These are phyloP conservation scores for Phaeotremella fagi DNA, from an alignment of 768 basidiomycete genomes.

Conservation along the genomic window DNA sequence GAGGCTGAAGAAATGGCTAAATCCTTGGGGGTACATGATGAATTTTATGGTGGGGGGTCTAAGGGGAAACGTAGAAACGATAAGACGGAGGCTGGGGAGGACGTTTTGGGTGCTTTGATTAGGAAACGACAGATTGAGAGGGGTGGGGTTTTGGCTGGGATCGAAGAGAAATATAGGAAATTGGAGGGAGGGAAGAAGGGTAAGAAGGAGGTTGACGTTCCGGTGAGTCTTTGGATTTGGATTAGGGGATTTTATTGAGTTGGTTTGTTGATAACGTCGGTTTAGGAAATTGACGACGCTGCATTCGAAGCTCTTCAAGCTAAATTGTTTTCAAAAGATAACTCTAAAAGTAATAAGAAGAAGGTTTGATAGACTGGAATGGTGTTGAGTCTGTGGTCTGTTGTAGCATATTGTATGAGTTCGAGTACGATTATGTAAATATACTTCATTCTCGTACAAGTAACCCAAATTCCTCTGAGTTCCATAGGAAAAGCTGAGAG, in stretches of 20 bases:
- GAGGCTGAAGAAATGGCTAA: slow-evolving; percentile 78
- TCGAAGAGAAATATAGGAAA: slow-evolving; percentile 49
- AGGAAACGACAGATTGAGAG: slow-evolving; percentile 64
- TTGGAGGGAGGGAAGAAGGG: slow-evolving; percentile 40
- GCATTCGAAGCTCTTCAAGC: slow-evolving; percentile 38
- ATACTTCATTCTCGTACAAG: no score
- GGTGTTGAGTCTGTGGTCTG: neutral
- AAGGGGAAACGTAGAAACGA: slow-evolving; percentile 65
- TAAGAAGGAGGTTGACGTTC: slow-evolving; percentile 38
- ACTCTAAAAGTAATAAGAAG: neutral
- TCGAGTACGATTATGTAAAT: neutral
- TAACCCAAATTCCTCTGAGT: no score
- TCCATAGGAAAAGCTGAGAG: no score
- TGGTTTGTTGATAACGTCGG: no score
- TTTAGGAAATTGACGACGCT: slow-evolving; percentile 34
- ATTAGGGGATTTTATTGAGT: no score
- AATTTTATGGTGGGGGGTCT: slow-evolving; percentile 61
- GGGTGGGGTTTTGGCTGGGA: slow-evolving; percentile 60
- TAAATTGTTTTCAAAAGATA: slow-evolving; percentile 32
- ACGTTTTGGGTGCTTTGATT: slow-evolving; percentile 71
- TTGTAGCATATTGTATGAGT: neutral
- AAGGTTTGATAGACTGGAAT: neutral
- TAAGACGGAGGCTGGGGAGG: slow-evolving; percentile 22
- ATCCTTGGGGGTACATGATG: slow-evolving; percentile 86
- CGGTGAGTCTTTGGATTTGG: slow-evolving; percentile 11